These are phyloP conservation scores for Lasiosphaeria hispida DNA, from an alignment of 495 filamentous ascomycete genomes.

Conservation along the genomic window DNA sequence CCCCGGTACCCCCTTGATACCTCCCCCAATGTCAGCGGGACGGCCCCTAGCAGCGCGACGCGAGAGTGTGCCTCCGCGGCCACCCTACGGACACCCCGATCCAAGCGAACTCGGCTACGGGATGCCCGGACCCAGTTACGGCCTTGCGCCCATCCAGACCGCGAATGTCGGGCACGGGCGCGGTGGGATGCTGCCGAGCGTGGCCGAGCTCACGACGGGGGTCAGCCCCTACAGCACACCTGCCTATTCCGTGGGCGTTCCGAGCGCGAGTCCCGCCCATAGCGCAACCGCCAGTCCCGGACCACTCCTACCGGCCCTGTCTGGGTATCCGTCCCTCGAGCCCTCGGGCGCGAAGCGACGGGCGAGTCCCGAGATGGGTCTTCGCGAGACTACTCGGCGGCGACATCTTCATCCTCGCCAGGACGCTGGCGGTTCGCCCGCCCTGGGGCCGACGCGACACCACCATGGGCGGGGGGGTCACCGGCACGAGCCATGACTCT, in stretches of 20 bases:
- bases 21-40: slow-evolving; percentile 20
- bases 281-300: slow-evolving; percentile 45
- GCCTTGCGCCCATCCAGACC: slow-evolving; percentile 46
- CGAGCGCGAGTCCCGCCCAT: slow-evolving; percentile 36
- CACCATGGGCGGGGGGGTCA: not conserved
- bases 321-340: slow-evolving; percentile 31
- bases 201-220: slow-evolving; percentile 56
- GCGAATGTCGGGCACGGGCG: slow-evolving; percentile 23
- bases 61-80: slow-evolving; percentile 44
- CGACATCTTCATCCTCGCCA: slow-evolving; percentile 39
- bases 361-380: slow-evolving; percentile 39
- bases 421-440: slow-evolving; percentile 19
- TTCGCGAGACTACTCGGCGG: slow-evolving; percentile 43
- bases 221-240: slow-evolving; percentile 53
- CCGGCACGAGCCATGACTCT: not conserved
- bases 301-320: slow-evolving; percentile 36
- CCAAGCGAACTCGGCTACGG: slow-evolving; percentile 33
- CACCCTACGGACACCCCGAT: slow-evolving; percentile 30
- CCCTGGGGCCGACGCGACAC: slow-evolving; percentile 5
- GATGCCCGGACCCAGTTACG: slow-evolving; percentile 27
- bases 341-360: slow-evolving; percentile 30
- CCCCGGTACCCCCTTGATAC: slow-evolving; percentile 18
- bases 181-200: slow-evolving; percentile 46
- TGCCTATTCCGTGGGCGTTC: slow-evolving; percentile 45
- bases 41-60: slow-evolving; percentile 39